Percentiles rank a stretch among this genome's conserved stretches.
Conservation (phyloP, 2,329 filamentous ascomycete genomes). For the Chaetomiaceae sp. region DNA sequence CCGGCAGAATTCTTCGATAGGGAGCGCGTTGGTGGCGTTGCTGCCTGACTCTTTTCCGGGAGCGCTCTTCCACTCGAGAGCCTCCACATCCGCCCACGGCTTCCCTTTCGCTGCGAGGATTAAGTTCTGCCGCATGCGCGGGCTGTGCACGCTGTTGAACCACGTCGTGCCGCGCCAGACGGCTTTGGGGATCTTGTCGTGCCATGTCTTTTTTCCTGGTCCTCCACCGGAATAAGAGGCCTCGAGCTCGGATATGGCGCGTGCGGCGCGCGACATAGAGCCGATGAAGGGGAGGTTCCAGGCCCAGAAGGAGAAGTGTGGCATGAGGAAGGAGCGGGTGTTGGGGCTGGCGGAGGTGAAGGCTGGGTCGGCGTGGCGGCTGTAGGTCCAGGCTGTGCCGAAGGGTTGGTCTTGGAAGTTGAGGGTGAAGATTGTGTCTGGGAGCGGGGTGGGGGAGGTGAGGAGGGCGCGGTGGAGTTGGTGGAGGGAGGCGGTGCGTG, state of each 20-base stretch:
- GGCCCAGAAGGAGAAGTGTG: constrained; percentile 53
- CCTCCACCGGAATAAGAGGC: neutral
- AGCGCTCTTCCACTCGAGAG: constrained; percentile 35
- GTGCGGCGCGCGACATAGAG: constrained; percentile 38
- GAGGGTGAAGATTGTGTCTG: constrained; percentile 50
- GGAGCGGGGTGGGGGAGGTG: constrained; percentile 44
- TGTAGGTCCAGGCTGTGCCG: constrained; percentile 43
- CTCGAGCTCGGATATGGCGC: constrained; percentile 38
- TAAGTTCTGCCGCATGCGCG: constrained; percentile 39
- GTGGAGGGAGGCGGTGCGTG: constrained; percentile 48
- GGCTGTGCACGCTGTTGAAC: constrained; percentile 44
- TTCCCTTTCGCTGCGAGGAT: constrained; percentile 33
- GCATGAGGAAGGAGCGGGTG: constrained; percentile 45
- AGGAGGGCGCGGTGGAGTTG: constrained; percentile 50
- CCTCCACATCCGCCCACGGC: constrained; percentile 46
- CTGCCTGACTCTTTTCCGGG: constrained; percentile 17
- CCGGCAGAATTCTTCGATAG: constrained; percentile 48
- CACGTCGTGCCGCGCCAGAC: constrained; percentile 50
- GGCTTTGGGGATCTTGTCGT: constrained; percentile 39
- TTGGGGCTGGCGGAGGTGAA: constrained; percentile 25
- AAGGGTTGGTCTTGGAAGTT: constrained; percentile 47
- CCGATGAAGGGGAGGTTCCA: constrained; percentile 50
- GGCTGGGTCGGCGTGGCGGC: constrained; percentile 39
- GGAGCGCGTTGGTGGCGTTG: constrained; percentile 41
- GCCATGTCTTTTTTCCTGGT: neutral